Evolutionary conservation across 2,329 filamentous ascomycete species (phyloP).

Genomic region (Beauveria asiatica): DNA sequence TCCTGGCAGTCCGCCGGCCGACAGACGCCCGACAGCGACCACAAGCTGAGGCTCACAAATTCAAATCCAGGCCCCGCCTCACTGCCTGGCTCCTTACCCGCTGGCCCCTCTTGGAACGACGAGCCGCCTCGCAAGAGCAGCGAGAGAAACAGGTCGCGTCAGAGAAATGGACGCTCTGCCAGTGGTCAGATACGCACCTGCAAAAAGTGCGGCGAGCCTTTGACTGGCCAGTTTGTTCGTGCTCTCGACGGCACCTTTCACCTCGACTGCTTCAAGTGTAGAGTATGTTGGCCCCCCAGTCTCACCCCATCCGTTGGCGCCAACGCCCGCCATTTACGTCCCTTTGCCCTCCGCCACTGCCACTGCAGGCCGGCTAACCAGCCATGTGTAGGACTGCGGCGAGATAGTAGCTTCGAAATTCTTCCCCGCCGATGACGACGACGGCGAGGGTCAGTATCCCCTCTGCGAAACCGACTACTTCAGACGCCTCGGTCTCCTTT

Average conservation of each 20-base stretch:
- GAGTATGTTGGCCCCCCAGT: slow-evolving; percentile 49
- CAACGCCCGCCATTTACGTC: background rate
- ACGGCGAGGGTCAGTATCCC: slow-evolving; percentile 79
- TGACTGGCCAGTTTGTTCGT: slow-evolving; percentile 93
- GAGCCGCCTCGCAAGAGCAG: slow-evolving; percentile 41
- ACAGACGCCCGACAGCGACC: slow-evolving; percentile 28
- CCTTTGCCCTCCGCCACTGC: background rate
- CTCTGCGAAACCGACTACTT: slow-evolving; percentile 99
- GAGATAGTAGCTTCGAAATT: slow-evolving; percentile 98
- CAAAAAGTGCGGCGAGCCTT: slow-evolving; percentile 78
- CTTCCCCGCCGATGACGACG: slow-evolving; percentile 90
- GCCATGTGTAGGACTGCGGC: slow-evolving; percentile 61
- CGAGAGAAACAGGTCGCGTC: slow-evolving; percentile 50
- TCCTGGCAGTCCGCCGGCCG: slow-evolving; percentile 30
- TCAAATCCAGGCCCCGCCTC: slow-evolving; percentile 26
- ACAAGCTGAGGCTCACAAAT: slow-evolving; percentile 25
- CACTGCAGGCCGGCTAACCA: slow-evolving; percentile 1
- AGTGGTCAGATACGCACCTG: slow-evolving; percentile 59
- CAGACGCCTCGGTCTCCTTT: slow-evolving; percentile 79
- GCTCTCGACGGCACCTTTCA: slow-evolving; percentile 92
- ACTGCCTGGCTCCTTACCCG: slow-evolving; percentile 15
- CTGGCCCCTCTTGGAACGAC: slow-evolving; percentile 25
- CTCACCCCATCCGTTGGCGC: background rate
- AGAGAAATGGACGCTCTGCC: slow-evolving; percentile 43
- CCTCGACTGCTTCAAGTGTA: slow-evolving; percentile 94